Conservation (phyloP, 2,329 filamentous ascomycete genomes). For the Alternaria ethzedia region DNA sequence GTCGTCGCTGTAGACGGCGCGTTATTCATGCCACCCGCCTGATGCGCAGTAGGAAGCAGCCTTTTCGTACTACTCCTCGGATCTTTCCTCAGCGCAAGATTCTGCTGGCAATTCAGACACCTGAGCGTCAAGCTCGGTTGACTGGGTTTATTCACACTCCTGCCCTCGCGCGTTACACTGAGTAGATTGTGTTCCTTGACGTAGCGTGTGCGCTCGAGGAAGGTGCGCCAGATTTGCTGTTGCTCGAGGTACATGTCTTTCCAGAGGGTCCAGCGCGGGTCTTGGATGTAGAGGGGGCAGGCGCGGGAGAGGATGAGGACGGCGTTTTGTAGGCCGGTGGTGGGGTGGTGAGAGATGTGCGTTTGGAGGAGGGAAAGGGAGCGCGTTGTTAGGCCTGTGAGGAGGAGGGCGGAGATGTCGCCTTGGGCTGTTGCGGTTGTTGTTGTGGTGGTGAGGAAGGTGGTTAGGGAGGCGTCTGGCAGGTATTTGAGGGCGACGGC, state of each 20-base stretch:
- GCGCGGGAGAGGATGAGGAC: slow-evolving; percentile 76
- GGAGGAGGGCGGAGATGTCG: slow-evolving; percentile 77
- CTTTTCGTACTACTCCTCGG: slow-evolving; percentile 17
- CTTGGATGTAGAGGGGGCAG: slow-evolving; percentile 76
- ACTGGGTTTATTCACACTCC: slow-evolving; percentile 67
- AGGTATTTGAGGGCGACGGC: slow-evolving; percentile 78
- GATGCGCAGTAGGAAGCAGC: slow-evolving; percentile 25
- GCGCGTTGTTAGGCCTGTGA: slow-evolving; percentile 76
- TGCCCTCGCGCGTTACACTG: slow-evolving; percentile 67
- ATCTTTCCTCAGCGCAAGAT: slow-evolving; percentile 55
- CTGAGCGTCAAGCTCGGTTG: slow-evolving; percentile 73
- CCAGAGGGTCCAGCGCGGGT: slow-evolving; percentile 77
- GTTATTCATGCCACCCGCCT: not conserved
- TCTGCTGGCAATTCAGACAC: slow-evolving; percentile 74
- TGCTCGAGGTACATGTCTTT: slow-evolving; percentile 75
- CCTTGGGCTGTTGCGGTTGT: slow-evolving; percentile 67
- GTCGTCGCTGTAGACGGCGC: not conserved
- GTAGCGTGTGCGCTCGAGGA: slow-evolving; percentile 77
- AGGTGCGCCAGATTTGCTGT: slow-evolving; percentile 73
- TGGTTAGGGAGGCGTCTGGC: slow-evolving; percentile 55
- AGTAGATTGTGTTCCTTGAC: slow-evolving; percentile 76
- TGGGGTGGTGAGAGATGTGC: slow-evolving; percentile 74
- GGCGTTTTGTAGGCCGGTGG: slow-evolving; percentile 74
- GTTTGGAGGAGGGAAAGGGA: slow-evolving; percentile 77
- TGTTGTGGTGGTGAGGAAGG: slow-evolving; percentile 61